Percentiles rank a stretch among this genome's conserved stretches.
Conservation (phyloP, 2,329 filamentous ascomycete genomes). For the Leptographium procerum region DNA sequence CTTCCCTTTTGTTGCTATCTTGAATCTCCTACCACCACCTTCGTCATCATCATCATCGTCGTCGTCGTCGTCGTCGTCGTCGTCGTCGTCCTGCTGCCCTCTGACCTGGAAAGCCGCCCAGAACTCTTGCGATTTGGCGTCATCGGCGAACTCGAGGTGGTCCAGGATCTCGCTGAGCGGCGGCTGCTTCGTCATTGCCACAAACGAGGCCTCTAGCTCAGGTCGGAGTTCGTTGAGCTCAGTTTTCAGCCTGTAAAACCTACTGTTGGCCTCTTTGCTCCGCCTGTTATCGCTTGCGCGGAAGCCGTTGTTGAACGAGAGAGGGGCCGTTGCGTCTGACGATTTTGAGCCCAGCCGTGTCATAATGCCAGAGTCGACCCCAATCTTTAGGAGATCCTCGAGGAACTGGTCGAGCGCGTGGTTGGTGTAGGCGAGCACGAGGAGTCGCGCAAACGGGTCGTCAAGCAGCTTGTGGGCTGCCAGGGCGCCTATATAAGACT, state of each 20-base stretch:
- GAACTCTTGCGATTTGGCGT: not conserved
- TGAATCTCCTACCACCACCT: not conserved
- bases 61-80: too few species aligned
- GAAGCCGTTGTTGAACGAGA: slow-evolving; percentile 26
- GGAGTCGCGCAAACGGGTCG: slow-evolving; percentile 25
- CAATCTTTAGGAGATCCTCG: slow-evolving; percentile 49
- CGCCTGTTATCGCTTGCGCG: not conserved
- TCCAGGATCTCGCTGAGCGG: slow-evolving; percentile 21
- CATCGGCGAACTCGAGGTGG: slow-evolving; percentile 22
- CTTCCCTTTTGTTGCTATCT: not conserved
- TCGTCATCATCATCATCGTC: too few species aligned
- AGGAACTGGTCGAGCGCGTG: slow-evolving; percentile 56
- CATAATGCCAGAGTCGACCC: slow-evolving; percentile 37
- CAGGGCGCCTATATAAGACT: slow-evolving; percentile 41
- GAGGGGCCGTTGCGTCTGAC: slow-evolving; percentile 28
- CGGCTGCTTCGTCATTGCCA: not conserved
- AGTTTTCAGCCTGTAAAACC: slow-evolving; percentile 11
- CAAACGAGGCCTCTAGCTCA: slow-evolving; percentile 4
- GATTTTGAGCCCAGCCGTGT: slow-evolving; percentile 51
- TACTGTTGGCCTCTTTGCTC: not conserved
- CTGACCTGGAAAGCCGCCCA: slow-evolving; percentile 7
- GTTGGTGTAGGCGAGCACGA: slow-evolving; percentile 59
- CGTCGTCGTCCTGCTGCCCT: too few species aligned
- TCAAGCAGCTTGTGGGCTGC: slow-evolving; percentile 40
- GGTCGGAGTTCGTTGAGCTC: slow-evolving; percentile 15